phyloP scores from a whole-genome alignment of 768 basidiomycete species.

The Boletus rubescentipes region DNA sequence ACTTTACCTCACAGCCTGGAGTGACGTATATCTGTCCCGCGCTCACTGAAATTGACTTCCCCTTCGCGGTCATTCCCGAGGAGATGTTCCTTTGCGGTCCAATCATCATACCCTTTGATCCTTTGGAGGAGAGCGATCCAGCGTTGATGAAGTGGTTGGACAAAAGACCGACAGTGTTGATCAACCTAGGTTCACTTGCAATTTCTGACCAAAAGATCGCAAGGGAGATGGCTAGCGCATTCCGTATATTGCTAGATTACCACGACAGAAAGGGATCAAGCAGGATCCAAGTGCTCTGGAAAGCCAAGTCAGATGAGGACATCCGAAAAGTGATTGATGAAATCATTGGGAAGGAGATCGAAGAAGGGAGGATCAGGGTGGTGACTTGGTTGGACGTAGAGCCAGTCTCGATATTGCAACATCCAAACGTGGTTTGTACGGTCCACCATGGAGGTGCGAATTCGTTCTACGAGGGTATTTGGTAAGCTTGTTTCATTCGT shows the following conservation, averaged over 20 bases:
- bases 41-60: slow-evolving; percentile 1
- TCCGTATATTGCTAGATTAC: slow-evolving; percentile 4
- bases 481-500: background rate
- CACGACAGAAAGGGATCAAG: background rate
- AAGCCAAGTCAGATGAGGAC: background rate
- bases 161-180: slow-evolving; percentile 7
- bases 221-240: slow-evolving; percentile 4
- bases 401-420: slow-evolving; percentile 8
- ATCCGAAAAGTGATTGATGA: background rate
- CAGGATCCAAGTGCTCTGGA: slow-evolving; percentile 11
- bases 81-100: slow-evolving; percentile 9
- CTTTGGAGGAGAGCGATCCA: slow-evolving; percentile 7
- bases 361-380: slow-evolving; percentile 7
- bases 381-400: slow-evolving; percentile 11
- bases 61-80: slow-evolving; percentile 4
- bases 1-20: background rate
- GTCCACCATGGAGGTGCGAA: slow-evolving; percentile 3
- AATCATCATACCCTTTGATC: slow-evolving; percentile 4
- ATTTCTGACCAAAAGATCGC: background rate
- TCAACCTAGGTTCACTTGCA: slow-evolving; percentile 8
- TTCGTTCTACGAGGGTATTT: slow-evolving; percentile 1
- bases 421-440: background rate
- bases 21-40: slow-evolving; percentile 2
- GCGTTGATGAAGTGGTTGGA: slow-evolving; percentile 7
- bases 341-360: background rate